Evolutionary conservation across 208 protist species (phyloP).

Genomic region (Crithidia acanthocephali): DNA sequence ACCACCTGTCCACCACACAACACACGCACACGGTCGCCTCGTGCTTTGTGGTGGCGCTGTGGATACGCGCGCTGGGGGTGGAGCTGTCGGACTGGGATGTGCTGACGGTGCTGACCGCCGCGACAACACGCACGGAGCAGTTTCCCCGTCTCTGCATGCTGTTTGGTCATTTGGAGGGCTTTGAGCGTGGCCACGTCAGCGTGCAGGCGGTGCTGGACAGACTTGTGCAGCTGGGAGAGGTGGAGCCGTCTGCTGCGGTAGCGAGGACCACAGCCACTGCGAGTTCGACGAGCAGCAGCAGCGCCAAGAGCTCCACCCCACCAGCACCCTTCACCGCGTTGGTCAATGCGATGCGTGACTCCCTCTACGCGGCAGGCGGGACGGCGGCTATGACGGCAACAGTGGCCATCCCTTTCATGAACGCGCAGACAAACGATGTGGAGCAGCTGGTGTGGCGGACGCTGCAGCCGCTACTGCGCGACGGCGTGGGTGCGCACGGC

Average conservation of each 20-base stretch:
- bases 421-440: constrained; percentile 58
- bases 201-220: constrained; percentile 57
- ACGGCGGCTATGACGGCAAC: constrained; percentile 26
- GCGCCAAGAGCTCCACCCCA: background rate
- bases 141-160: constrained; percentile 67
- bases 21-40: constrained; percentile 36
- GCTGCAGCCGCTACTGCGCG: constrained; percentile 28
- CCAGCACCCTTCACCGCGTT: constrained; percentile 23
- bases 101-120: constrained; percentile 42
- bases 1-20: constrained; percentile 64
- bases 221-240: constrained; percentile 43
- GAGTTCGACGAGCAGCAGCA: background rate
- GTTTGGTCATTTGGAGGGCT: constrained; percentile 50
- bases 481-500: constrained; percentile 37
- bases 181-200: constrained; percentile 44
- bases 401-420: constrained; percentile 57
- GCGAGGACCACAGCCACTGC: background rate
- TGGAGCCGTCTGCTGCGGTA: constrained; percentile 5
- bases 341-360: constrained; percentile 53
- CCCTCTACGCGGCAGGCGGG: constrained; percentile 45
- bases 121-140: constrained; percentile 52
- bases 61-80: constrained; percentile 76
- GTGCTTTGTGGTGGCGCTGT: constrained; percentile 67
- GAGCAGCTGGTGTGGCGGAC: constrained; percentile 43
- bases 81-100: constrained; percentile 83